Evolutionary conservation across 2,329 filamentous ascomycete genomes (phyloP).

Genomic region (Tolypocladium endophyticum): DNA sequence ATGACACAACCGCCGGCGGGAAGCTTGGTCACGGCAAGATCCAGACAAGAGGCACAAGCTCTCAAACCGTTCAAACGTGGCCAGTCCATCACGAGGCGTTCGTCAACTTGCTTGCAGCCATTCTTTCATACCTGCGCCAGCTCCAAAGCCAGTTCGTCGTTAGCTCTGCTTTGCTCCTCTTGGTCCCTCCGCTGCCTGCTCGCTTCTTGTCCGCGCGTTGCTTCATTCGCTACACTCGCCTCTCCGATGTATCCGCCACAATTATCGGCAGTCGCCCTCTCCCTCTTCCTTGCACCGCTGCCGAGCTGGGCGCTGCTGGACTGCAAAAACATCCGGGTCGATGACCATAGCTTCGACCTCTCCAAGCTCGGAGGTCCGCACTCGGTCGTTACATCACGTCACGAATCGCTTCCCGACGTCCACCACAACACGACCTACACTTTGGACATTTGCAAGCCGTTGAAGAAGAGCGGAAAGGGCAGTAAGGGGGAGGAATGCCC

Average conservation of each 20-base stretch:
- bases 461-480: conserved; percentile 51
- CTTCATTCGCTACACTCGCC: neutral
- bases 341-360: conserved; percentile 54
- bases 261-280: conserved; percentile 24
- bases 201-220: neutral
- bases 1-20: conserved; percentile 20
- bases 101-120: neutral
- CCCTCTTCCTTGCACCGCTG: conserved; percentile 24
- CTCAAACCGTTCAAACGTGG: conserved; percentile 18
- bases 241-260: conserved; percentile 29
- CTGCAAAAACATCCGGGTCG: conserved; percentile 51
- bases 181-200: neutral
- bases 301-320: conserved; percentile 39
- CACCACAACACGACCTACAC: conserved; percentile 67
- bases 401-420: conserved; percentile 39
- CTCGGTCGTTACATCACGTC: conserved; percentile 51
- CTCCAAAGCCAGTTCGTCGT: neutral
- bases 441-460: conserved; percentile 60
- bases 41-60: conserved; percentile 8
- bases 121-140: neutral
- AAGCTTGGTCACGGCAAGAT: conserved; percentile 15
- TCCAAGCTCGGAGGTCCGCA: conserved; percentile 54
- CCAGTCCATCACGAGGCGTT: conserved; percentile 12
- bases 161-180: neutral
- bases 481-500: conserved; percentile 53